Conservation (phyloP, 2,329 filamentous ascomycete genomes). For the Arachnopeziza araneosa region DNA sequence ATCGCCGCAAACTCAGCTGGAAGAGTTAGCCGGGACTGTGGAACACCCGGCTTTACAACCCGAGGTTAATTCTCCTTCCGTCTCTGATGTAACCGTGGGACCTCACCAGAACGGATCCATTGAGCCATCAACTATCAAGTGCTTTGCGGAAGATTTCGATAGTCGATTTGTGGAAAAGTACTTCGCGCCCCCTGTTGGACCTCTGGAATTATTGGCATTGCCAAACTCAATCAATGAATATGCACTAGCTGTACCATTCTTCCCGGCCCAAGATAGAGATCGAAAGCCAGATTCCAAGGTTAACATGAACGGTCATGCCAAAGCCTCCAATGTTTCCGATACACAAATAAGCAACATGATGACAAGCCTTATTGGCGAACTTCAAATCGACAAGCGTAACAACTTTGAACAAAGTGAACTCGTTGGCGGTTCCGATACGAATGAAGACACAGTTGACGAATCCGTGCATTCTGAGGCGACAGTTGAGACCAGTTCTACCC, state of each 20-base stretch:
- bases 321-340: neutral
- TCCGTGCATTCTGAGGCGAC: constrained; percentile 18
- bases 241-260: neutral
- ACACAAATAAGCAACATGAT: neutral
- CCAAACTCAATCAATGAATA: constrained; percentile 38
- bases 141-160: constrained; percentile 1
- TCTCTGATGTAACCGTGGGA: neutral
- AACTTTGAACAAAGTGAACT: constrained; percentile 5
- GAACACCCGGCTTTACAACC: neutral
- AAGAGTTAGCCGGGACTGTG: neutral
- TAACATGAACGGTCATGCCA: neutral
- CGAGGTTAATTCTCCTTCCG: neutral
- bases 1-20: neutral
- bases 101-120: neutral
- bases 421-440: constrained; percentile 15
- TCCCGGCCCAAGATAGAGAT: too few species aligned
- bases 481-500: constrained; percentile 5
- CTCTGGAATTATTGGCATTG: constrained; percentile 44
- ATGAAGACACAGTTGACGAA: constrained; percentile 13
- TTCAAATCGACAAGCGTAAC: neutral
- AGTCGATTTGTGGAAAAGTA: neutral
- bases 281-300: neutral
- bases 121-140: neutral
- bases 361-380: neutral
- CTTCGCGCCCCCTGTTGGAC: constrained; percentile 20